These are phyloP conservation scores for Tetracladium maxilliforme DNA, from an alignment of 2,329 filamentous ascomycete species.

Conservation along the genomic window DNA sequence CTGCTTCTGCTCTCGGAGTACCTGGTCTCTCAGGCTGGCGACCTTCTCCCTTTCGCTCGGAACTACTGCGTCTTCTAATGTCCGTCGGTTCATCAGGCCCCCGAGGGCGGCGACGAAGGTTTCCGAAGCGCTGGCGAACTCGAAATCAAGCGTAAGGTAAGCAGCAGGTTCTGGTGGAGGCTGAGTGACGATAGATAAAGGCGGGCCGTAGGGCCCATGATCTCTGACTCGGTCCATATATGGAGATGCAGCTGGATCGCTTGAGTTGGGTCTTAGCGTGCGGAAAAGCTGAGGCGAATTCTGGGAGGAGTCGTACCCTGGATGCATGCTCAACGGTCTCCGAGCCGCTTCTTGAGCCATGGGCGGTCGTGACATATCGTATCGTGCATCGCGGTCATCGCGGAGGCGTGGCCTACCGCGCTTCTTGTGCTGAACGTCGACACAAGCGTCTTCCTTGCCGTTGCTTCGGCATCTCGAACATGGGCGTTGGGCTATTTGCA, in stretches of 20 bases:
- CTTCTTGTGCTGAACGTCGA: constrained; percentile 80
- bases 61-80: constrained; percentile 37
- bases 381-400: constrained; percentile 51
- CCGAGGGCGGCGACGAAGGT: constrained; percentile 41
- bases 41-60: constrained; percentile 36
- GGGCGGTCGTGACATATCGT: constrained; percentile 32
- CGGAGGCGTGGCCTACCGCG: constrained; percentile 63
- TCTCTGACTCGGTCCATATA: constrained; percentile 29
- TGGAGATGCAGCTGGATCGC: constrained; percentile 26
- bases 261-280: constrained; percentile 7
- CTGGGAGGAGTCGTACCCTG: constrained; percentile 6
- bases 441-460: constrained; percentile 66
- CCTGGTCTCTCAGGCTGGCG: constrained; percentile 26
- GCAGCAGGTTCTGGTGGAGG: constrained; percentile 21
- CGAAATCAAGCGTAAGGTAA: constrained; percentile 42
- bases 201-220: constrained; percentile 27
- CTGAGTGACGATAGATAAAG: constrained; percentile 25
- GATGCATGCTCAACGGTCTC: constrained; percentile 11
- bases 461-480: constrained; percentile 66
- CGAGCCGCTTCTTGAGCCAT: constrained; percentile 25
- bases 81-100: too few relatives aligned
- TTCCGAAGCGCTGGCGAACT: constrained; percentile 39
- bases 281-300: constrained; percentile 12
- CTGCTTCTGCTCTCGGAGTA: constrained; percentile 5
- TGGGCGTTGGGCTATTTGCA: constrained; percentile 49